Conservation (phyloP, 192 early-diverging fungal genomes). For the Spinellus fusiger region DNA sequence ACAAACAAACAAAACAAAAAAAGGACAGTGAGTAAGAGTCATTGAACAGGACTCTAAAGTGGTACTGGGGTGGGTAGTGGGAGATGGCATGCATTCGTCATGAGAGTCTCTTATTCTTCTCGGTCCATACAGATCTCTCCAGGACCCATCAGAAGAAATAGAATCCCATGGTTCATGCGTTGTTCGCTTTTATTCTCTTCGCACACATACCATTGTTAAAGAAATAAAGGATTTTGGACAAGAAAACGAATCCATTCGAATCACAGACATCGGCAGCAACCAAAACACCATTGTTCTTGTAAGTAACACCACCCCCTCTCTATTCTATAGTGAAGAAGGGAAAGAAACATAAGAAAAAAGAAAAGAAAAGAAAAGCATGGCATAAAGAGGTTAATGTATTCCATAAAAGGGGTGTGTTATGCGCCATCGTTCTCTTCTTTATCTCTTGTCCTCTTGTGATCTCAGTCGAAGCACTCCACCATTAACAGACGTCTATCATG, state of each 20-base stretch:
- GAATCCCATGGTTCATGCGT: not conserved
- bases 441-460: conserved; percentile 46
- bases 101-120: no score
- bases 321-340: no score
- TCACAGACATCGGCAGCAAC: conserved; percentile 48
- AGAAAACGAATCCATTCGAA: conserved; percentile 25
- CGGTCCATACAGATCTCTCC: not conserved
- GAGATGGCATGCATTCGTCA: no score
- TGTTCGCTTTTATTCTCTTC: conserved; percentile 53
- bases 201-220: conserved; percentile 42
- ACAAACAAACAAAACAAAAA: not conserved
- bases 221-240: conserved; percentile 39
- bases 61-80: no score
- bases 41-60: no score
- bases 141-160: not conserved
- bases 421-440: conserved; percentile 27
- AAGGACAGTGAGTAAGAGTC: conserved; percentile 3
- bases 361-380: no score
- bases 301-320: conserved; percentile 15
- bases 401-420: conserved; percentile 8
- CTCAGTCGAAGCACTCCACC: conserved; percentile 26
- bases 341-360: no score
- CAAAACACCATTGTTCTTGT: conserved; percentile 60
- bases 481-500: conserved; percentile 47
- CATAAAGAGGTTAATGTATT: no score